Percentiles rank a stretch among this genome's conserved stretches.
Evolutionary conservation across 179 eudicot species (phyloP).

Genomic region (Vitellaria paradoxa): DNA sequence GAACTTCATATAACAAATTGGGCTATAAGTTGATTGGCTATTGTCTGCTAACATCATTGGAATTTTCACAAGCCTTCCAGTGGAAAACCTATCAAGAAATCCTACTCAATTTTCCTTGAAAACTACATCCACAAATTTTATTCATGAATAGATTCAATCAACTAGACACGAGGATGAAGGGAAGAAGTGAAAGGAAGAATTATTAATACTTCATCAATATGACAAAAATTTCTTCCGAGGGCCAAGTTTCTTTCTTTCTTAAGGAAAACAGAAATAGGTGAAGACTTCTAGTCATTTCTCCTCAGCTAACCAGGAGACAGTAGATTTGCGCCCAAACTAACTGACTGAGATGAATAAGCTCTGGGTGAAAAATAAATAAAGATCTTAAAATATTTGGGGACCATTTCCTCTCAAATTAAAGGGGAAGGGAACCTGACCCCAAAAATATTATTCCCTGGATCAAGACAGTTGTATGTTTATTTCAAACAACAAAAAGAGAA

Average conservation of each 20-base stretch:
- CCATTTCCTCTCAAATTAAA: neutral
- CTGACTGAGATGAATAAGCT: neutral
- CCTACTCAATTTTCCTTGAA: neutral
- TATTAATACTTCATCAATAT: neutral
- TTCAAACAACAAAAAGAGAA: neutral
- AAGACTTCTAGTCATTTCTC: neutral
- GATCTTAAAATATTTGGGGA: neutral
- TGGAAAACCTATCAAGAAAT: neutral
- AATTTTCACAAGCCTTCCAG: neutral
- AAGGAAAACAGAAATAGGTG: neutral
- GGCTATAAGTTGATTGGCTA: neutral
- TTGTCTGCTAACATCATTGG: neutral
- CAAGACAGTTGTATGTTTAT: neutral
- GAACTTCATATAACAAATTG: neutral
- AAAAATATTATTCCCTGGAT: neutral
- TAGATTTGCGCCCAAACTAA: neutral
- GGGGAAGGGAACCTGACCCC: neutral
- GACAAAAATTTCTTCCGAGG: neutral
- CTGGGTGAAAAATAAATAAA: too few relatives aligned
- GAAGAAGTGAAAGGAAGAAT: neutral
- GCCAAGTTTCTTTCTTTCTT: neutral
- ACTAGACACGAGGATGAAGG: neutral
- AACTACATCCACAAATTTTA: neutral
- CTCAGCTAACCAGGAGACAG: neutral
- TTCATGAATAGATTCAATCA: neutral